phyloP scores from a whole-genome alignment of 2,329 filamentous ascomycete genomes.

The Alternaria angustiovoidea region DNA sequence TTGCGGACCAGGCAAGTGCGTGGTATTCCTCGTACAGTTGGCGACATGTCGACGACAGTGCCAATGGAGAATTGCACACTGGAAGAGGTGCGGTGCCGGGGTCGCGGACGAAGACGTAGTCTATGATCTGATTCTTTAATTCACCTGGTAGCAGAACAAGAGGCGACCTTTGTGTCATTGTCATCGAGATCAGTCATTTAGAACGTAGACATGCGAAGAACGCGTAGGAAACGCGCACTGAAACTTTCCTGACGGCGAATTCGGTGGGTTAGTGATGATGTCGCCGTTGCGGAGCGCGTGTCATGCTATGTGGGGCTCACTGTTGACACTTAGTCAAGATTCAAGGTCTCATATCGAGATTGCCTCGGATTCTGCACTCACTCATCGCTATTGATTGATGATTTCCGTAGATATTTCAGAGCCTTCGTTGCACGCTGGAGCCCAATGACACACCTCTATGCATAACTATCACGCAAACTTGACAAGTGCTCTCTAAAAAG shows the following conservation, averaged over 20 bases:
- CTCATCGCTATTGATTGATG: not conserved
- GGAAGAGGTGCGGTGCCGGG: conserved; percentile 15
- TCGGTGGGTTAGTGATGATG: not conserved
- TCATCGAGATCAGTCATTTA: not conserved
- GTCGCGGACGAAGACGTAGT: conserved; percentile 20
- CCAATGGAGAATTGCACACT: conserved; percentile 20
- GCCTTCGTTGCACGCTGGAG: not conserved
- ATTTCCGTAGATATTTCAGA: not conserved
- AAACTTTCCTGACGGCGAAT: not conserved
- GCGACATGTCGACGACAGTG: conserved; percentile 26
- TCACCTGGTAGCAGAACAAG: conserved; percentile 28
- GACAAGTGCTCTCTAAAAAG: not conserved
- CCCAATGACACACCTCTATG: not conserved
- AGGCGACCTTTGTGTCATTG: conserved; percentile 2
- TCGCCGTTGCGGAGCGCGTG: not conserved
- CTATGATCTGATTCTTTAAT: conserved; percentile 26
- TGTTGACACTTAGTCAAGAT: not conserved
- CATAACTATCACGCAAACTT: not conserved
- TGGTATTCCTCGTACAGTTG: conserved; percentile 27
- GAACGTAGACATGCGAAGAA: not conserved
- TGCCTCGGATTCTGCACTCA: not conserved
- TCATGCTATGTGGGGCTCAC: conserved; percentile 1
- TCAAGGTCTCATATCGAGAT: not conserved
- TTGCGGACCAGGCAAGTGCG: conserved; percentile 17
- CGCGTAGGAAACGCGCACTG: not conserved